Evolutionary conservation across 2,329 filamentous ascomycete genomes (phyloP).

Genomic region (Claviceps spartinae): DNA sequence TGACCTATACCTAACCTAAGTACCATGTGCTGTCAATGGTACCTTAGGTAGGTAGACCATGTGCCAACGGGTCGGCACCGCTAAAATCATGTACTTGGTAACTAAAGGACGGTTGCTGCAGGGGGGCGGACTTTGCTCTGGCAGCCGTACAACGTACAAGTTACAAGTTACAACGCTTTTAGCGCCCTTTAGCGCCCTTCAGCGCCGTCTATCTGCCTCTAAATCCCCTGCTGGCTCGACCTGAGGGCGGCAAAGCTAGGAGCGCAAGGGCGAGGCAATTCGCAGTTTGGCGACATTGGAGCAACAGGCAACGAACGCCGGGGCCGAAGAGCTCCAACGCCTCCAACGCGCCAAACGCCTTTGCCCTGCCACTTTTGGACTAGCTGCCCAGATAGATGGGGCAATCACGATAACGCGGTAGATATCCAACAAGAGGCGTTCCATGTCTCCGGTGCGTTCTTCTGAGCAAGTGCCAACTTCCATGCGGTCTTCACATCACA

Average conservation of each 20-base stretch:
- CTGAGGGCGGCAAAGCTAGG: not conserved
- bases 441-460: not conserved
- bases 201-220: not conserved
- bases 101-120: not conserved
- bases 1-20: too few relatives aligned
- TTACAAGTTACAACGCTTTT: not conserved
- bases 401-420: not conserved
- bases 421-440: not conserved
- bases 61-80: too few relatives aligned
- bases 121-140: not conserved
- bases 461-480: too few relatives aligned
- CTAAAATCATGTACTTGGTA: too few relatives aligned
- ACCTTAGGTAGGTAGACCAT: too few relatives aligned
- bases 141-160: not conserved
- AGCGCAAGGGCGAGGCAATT: not conserved
- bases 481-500: too few relatives aligned
- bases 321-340: not conserved
- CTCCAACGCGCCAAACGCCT: not conserved
- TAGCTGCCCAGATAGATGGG: not conserved
- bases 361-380: not conserved
- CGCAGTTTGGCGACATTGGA: not conserved
- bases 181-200: not conserved
- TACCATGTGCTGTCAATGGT: too few relatives aligned
- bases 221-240: not conserved
- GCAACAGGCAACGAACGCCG: conserved; percentile 1